A percentile compares a stretch with the other conserved stretches of the same genome.
These are phyloP conservation scores for Salix arbutifolia DNA, from an alignment of 345 rosid species.

Conservation along the genomic window DNA sequence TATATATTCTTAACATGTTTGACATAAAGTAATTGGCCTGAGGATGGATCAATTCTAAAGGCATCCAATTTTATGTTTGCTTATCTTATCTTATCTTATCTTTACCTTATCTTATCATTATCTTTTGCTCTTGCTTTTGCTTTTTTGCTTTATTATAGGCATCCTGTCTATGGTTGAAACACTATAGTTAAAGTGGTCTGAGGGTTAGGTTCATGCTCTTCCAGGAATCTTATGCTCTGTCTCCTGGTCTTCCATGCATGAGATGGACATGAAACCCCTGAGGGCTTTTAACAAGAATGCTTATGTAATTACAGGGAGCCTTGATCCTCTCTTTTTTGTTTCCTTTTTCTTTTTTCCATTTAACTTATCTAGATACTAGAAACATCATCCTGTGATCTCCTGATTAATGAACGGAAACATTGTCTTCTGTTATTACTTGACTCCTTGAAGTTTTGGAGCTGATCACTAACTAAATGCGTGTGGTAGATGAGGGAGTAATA, in stretches of 20 bases:
- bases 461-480: background rate
- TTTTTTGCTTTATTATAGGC: conserved; percentile 8
- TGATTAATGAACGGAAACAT: background rate
- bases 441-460: background rate
- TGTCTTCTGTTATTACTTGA: background rate
- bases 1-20: no score
- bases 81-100: background rate
- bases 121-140: background rate
- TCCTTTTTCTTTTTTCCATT: background rate
- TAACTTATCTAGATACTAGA: background rate
- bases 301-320: background rate
- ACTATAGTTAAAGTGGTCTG: conserved; percentile 11
- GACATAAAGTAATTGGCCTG: background rate
- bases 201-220: conserved; percentile 24
- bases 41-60: background rate
- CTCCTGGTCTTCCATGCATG: conserved; percentile 39
- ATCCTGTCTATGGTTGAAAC: background rate
- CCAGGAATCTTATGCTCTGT: conserved; percentile 44
- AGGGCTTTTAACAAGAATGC: background rate
- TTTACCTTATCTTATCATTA: background rate
- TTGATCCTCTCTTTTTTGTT: conserved; percentile 13
- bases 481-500: conserved; percentile 5
- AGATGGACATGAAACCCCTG: conserved; percentile 15
- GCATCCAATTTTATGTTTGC: background rate
- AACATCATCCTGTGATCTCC: background rate